These are phyloP conservation scores for Pyrenochaeta sp. DNA, from an alignment of 2,329 filamentous ascomycete species.

Conservation along the genomic window DNA sequence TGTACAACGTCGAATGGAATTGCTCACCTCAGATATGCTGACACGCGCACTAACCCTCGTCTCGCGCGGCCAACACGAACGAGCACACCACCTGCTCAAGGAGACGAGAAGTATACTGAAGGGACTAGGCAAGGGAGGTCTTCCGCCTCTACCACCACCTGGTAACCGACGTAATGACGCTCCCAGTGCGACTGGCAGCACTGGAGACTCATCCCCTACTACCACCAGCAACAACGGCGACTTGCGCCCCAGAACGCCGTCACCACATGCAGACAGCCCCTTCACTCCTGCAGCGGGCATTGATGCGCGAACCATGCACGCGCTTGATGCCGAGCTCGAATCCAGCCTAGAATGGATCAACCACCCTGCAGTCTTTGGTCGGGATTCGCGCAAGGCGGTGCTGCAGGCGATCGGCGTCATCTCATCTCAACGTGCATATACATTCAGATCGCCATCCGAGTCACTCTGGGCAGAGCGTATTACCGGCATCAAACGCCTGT, in stretches of 20 bases:
- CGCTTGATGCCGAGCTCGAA: slow-evolving; percentile 90
- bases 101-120: slow-evolving; percentile 96
- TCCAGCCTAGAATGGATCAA: slow-evolving; percentile 95
- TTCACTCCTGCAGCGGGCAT: slow-evolving; percentile 76
- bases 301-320: slow-evolving; percentile 80
- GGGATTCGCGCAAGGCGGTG: slow-evolving; percentile 94
- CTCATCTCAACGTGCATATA: slow-evolving; percentile 91
- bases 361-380: slow-evolving; percentile 91
- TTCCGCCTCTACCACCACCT: slow-evolving; percentile 83
- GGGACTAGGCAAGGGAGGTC: slow-evolving; percentile 90
- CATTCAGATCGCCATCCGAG: slow-evolving; percentile 90
- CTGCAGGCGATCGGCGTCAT: slow-evolving; percentile 97
- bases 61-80: slow-evolving; percentile 89
- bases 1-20: slow-evolving; percentile 95
- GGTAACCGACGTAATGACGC: slow-evolving; percentile 52
- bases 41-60: slow-evolving; percentile 91
- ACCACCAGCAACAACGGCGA: slow-evolving; percentile 49
- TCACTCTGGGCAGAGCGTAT: slow-evolving; percentile 87
- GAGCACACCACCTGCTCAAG: slow-evolving; percentile 87
- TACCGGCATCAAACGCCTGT: slow-evolving; percentile 79
- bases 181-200: slow-evolving; percentile 50
- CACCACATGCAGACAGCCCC: slow-evolving; percentile 53
- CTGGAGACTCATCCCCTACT: slow-evolving; percentile 49
- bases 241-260: slow-evolving; percentile 47
- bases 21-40: slow-evolving; percentile 97